Percentiles rank a stretch among this genome's conserved stretches.
These are phyloP conservation scores for Botrytis fabae DNA, from an alignment of 2,329 filamentous ascomycete genomes.

Conservation along the genomic window DNA sequence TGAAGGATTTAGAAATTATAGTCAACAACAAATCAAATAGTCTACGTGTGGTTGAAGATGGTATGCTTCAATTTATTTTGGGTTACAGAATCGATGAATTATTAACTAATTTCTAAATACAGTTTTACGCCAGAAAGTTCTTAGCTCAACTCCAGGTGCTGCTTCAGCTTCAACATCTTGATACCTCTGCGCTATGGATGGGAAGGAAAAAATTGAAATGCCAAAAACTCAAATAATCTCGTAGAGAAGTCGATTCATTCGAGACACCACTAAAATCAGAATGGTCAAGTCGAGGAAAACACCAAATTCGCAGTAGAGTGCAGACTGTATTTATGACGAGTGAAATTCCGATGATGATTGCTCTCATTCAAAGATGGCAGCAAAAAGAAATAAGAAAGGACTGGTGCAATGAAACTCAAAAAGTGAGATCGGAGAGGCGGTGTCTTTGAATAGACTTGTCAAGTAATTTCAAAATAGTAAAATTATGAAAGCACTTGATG, in stretches of 20 bases:
- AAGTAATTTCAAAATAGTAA: neutral
- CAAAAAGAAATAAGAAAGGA: neutral
- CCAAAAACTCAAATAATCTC: conserved; percentile 26
- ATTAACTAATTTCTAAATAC: conserved; percentile 32
- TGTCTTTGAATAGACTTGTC: neutral
- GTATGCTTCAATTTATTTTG: conserved; percentile 45
- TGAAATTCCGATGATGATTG: conserved; percentile 2
- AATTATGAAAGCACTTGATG: neutral
- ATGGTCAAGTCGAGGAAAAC: neutral
- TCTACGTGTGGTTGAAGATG: conserved; percentile 84
- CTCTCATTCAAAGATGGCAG: neutral
- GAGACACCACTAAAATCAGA: neutral
- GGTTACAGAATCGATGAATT: conserved; percentile 8
- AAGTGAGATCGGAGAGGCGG: neutral
- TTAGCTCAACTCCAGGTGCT: conserved; percentile 45
- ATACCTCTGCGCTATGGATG: conserved; percentile 22
- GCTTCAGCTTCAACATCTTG: conserved; percentile 41
- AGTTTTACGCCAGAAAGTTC: conserved; percentile 55
- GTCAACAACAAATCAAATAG: conserved; percentile 79
- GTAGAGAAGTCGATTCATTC: neutral
- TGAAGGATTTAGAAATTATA: conserved; percentile 68
- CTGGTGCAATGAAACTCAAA: neutral
- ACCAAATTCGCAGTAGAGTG: neutral
- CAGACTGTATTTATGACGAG: neutral
- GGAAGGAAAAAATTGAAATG: neutral